phyloP scores from a whole-genome alignment of 768 basidiomycete species.

The Tricholoma saponaceum region DNA sequence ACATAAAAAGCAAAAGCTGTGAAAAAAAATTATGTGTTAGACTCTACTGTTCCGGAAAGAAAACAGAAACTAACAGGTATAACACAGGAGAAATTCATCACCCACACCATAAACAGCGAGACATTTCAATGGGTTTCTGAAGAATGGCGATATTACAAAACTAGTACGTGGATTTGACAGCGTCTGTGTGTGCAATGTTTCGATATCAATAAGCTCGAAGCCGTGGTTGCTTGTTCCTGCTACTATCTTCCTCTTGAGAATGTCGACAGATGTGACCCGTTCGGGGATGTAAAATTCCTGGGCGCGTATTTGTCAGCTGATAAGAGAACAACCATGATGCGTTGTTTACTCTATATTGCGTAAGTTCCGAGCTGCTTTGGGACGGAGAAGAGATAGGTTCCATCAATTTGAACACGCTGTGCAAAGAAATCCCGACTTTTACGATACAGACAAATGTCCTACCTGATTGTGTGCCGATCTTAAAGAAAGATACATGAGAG shows the following conservation, averaged over 20 bases:
- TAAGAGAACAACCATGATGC: background rate
- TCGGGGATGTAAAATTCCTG: conserved; percentile 83
- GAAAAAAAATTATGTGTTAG: background rate
- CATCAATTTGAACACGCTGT: conserved; percentile 11
- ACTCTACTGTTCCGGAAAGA: background rate
- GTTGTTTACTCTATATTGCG: conserved; percentile 7
- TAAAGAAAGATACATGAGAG: conserved; percentile 30
- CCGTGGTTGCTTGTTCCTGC: conserved; percentile 15
- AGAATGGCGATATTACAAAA: conserved; percentile 36
- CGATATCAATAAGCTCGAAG: conserved; percentile 44
- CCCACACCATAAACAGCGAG: conserved; percentile 75
- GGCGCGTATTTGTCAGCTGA: background rate
- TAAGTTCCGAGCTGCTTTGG: background rate
- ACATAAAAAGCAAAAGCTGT: conserved; percentile 8
- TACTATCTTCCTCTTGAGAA: conserved; percentile 44
- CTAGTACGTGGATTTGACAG: conserved; percentile 61
- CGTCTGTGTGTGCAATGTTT: conserved; percentile 72
- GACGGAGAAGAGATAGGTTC: background rate
- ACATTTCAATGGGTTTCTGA: conserved; percentile 58
- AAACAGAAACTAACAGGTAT: conserved; percentile 51
- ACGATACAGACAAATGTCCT: conserved; percentile 52
- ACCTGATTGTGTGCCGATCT: conserved; percentile 14
- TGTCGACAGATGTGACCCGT: conserved; percentile 72
- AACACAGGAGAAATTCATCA: conserved; percentile 74
- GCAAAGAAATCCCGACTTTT: conserved; percentile 51